phyloP scores from a whole-genome alignment of 163 green algal species.

The Volvox carteri region DNA sequence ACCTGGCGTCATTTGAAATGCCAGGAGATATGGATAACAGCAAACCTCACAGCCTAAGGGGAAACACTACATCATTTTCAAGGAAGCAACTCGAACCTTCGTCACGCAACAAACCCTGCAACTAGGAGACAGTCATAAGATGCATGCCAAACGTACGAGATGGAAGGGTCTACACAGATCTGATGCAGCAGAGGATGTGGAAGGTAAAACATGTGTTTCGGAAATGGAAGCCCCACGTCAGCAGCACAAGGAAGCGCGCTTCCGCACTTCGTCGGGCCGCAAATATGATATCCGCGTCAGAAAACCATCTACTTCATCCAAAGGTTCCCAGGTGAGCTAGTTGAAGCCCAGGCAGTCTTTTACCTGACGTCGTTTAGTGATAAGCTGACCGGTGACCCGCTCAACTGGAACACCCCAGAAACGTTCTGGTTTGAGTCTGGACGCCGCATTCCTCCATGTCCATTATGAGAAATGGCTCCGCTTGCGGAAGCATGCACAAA shows the following conservation, averaged over 20 bases:
- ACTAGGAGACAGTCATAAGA: not conserved
- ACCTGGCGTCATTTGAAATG: not conserved
- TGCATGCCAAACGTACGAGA: not conserved
- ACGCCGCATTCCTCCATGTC: not conserved
- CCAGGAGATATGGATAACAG: not conserved
- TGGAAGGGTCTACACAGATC: not conserved
- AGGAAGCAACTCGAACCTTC: not conserved
- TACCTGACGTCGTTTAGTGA: conserved; percentile 26
- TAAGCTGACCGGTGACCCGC: not conserved
- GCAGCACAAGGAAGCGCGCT: not conserved
- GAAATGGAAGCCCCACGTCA: not conserved
- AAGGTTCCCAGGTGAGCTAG: not conserved
- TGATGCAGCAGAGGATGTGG: too few species aligned
- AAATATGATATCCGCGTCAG: not conserved
- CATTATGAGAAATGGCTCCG: not conserved
- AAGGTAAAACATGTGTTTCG: not conserved
- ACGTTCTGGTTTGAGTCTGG: conserved; percentile 22
- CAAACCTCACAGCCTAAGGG: not conserved
- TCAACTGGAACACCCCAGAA: conserved; percentile 34
- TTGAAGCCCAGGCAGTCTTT: not conserved
- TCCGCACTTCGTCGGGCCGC: not conserved
- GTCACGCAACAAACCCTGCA: not conserved
- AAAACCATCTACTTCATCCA: not conserved
- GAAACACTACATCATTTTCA: not conserved
- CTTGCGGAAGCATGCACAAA: conserved; percentile 4